Conservation (phyloP, 495 filamentous ascomycete species). For the Talaromyces stipitatus region DNA sequence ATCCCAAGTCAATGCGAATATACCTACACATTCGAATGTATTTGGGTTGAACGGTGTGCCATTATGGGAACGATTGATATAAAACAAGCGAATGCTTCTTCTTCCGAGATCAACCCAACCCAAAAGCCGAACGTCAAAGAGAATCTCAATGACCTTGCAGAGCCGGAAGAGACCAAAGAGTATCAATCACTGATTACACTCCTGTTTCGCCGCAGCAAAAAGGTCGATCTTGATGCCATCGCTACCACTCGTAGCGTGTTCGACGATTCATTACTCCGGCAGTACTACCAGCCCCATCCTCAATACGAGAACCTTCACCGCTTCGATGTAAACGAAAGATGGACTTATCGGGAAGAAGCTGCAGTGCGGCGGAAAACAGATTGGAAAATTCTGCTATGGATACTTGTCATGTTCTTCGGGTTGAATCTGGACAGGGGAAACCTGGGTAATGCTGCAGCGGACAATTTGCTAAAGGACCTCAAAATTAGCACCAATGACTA, state of each 20-base stretch:
- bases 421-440: slow-evolving; percentile 71
- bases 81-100: not conserved
- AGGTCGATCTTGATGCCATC: slow-evolving; percentile 38
- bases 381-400: slow-evolving; percentile 41
- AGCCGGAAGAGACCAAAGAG: slow-evolving; percentile 6
- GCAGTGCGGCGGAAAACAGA: slow-evolving; percentile 27
- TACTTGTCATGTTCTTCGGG: slow-evolving; percentile 71
- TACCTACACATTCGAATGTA: too few species aligned
- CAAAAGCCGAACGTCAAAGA: slow-evolving; percentile 9
- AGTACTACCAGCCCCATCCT: slow-evolving; percentile 31
- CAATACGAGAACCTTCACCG: slow-evolving; percentile 35
- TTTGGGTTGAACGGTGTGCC: too few species aligned
- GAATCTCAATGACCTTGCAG: slow-evolving; percentile 4
- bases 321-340: slow-evolving; percentile 32
- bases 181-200: slow-evolving; percentile 7
- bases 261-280: slow-evolving; percentile 35
- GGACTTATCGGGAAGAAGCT: slow-evolving; percentile 41
- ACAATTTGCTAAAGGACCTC: slow-evolving; percentile 51
- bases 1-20: too few species aligned
- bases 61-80: not conserved
- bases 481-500: slow-evolving; percentile 59
- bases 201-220: slow-evolving; percentile 7
- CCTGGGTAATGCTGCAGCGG: slow-evolving; percentile 53
- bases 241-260: slow-evolving; percentile 45
- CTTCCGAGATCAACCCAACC: not conserved